These are phyloP conservation scores for Penicillium longicatenatum DNA, from an alignment of 495 filamentous ascomycete species.

Conservation along the genomic window DNA sequence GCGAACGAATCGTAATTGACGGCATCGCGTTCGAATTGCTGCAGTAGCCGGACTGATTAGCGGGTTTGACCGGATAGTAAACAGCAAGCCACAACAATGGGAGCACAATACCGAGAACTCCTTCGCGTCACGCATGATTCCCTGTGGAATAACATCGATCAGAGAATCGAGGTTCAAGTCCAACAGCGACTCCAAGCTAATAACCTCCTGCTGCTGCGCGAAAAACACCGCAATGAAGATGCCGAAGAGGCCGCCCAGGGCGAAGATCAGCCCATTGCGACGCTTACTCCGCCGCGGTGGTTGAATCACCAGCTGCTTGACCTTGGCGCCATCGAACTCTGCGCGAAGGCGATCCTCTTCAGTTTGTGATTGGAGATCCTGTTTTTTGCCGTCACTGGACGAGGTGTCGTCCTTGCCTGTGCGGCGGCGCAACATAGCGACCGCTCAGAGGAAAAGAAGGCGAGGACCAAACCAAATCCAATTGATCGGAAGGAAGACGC, in stretches of 20 bases:
- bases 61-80: constrained; percentile 1
- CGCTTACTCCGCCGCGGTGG: constrained; percentile 57
- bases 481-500: constrained; percentile 7
- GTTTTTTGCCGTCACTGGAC: constrained; percentile 15
- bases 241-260: constrained; percentile 81
- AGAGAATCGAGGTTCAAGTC: constrained; percentile 83
- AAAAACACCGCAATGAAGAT: constrained; percentile 81
- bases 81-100: background rate
- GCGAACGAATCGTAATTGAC: constrained; percentile 92
- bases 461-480: background rate
- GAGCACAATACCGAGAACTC: constrained; percentile 67
- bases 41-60: constrained; percentile 14
- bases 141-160: constrained; percentile 80
- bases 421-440: constrained; percentile 47
- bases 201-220: constrained; percentile 79
- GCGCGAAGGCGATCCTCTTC: constrained; percentile 29
- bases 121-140: constrained; percentile 77
- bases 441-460: constrained; percentile 16
- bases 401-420: constrained; percentile 37
- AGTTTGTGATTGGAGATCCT: constrained; percentile 11
- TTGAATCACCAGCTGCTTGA: constrained; percentile 50
- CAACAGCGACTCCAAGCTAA: constrained; percentile 76
- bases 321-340: constrained; percentile 26
- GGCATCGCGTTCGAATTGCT: constrained; percentile 83
- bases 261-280: constrained; percentile 76